Base-by-base conservation (phyloP, 768 basidiomycete genomes). In the Collybia mongolica region DNA sequence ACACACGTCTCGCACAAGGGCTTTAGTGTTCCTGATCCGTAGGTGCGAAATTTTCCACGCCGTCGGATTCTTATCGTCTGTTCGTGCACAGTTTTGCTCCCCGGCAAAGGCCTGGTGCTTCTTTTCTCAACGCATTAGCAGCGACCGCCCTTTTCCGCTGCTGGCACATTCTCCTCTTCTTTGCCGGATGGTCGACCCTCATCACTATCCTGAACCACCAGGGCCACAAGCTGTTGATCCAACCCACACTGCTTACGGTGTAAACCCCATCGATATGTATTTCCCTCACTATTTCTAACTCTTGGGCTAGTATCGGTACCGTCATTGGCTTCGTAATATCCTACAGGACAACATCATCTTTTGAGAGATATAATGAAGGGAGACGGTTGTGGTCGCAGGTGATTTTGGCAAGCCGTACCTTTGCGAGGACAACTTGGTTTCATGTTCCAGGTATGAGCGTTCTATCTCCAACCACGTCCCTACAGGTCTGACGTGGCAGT, bases 321-420 rank as follows among this genome's bases (percentile, higher is more conserved):
- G 83, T 88, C 1, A 72, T 88, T 19, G 87, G 86, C 75, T 88
- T 88, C 55, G 79, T 88, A 29, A 81, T 88, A 45, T 84, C 84
- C 0, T 86, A 85, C 62, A 64, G 85, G 51, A 87, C 86, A 8
- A 87, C 83, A 9, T 82, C 85, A 3, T 84, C 83, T 35, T 87
- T 86, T 56, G 85, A 87, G 62, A 70, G 84, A n/a, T 88, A 88
- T 64, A 88, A 88, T 49, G 86, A 89, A 58, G 87, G 87, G 19
- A 68, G 87, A 46, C 68, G 75, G 44, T 67, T 81, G 5, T 89
- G 87, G 87, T 83, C 83, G 2, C 79, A 83, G 53, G 83, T 88
- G n/a, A 77, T 82, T 40, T 63, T 81, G 23, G 74, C 73, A 17
- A 73, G 66, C 56, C 75, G 85, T 35, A 82, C 77, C 2, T 72